phyloP scores from a whole-genome alignment of 352 stramenopile species.

The Pythium sukuiense region DNA sequence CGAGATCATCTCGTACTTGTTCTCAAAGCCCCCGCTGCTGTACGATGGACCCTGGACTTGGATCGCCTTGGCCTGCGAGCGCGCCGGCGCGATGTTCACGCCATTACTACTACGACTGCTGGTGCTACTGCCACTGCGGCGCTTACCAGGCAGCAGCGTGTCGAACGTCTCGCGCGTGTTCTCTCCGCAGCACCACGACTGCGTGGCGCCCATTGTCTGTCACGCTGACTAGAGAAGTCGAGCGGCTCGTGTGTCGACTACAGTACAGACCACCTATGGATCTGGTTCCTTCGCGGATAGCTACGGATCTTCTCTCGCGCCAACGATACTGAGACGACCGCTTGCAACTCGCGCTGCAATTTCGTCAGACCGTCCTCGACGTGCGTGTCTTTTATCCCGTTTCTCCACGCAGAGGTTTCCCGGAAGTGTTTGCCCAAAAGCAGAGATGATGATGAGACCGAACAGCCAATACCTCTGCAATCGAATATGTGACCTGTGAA shows the following conservation, averaged over 20 bases:
- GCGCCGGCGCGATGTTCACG: slow-evolving; percentile 23
- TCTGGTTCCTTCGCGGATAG: slow-evolving; percentile 2
- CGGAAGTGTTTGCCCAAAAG: slow-evolving; percentile 1
- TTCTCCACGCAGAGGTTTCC: not conserved
- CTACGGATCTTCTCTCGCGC: slow-evolving; percentile 3
- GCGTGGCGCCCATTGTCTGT: slow-evolving; percentile 21
- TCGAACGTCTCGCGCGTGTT: slow-evolving; percentile 31
- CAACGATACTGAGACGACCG: not conserved
- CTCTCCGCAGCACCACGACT: slow-evolving; percentile 56
- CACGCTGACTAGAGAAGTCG: not conserved
- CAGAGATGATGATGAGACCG: not conserved
- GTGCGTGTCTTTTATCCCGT: slow-evolving; percentile 1
- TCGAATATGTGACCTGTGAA: not conserved
- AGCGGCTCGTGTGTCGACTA: not conserved
- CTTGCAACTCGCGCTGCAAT: not conserved
- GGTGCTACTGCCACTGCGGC: slow-evolving; percentile 48
- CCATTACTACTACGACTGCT: slow-evolving; percentile 35
- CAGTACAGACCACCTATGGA: not conserved
- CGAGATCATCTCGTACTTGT: slow-evolving; percentile 81
- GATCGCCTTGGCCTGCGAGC: slow-evolving; percentile 54
- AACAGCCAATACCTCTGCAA: not conserved
- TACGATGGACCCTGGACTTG: slow-evolving; percentile 70
- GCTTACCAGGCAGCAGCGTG: slow-evolving; percentile 42
- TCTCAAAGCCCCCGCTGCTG: slow-evolving; percentile 68
- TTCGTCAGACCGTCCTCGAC: not conserved